Percentiles rank a stretch among this genome's conserved stretches.
phyloP scores from a whole-genome alignment of 177 flowering plant genomes.

The Vitis hybrid region DNA sequence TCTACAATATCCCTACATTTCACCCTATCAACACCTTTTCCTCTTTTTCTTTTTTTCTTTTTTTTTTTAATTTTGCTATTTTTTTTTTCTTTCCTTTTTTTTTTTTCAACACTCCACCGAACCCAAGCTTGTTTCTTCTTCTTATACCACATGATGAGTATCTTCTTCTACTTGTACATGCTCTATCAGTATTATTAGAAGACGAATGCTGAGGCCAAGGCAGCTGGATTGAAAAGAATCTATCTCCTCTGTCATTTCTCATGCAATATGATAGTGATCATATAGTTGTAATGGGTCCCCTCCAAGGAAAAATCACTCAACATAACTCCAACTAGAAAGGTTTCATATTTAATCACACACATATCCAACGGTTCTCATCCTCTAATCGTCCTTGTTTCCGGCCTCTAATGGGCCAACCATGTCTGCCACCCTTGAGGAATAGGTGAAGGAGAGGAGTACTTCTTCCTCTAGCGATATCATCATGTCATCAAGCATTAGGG shows the following conservation, averaged over 20 bases:
- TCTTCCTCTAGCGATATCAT: not conserved
- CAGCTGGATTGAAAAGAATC: slow-evolving; percentile 5
- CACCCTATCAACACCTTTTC: too few relatives aligned
- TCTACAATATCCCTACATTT: too few relatives aligned
- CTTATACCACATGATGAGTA: not conserved
- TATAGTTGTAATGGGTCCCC: slow-evolving; percentile 1
- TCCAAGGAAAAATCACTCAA: not conserved
- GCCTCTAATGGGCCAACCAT: slow-evolving; percentile 1
- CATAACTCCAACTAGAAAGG: slow-evolving; percentile 10
- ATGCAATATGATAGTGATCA: not conserved
- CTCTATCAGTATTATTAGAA: not conserved
- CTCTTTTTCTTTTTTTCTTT: too few relatives aligned
- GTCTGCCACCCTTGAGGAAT: slow-evolving; percentile 1
- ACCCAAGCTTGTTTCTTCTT: not conserved
- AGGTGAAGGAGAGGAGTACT: not conserved
- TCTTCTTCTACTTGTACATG: not conserved
- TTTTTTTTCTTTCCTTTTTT: not conserved
- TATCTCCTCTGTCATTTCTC: slow-evolving; percentile 8
- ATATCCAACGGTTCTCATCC: not conserved
- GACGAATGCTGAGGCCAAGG: slow-evolving; percentile 5
- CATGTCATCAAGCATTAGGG: not conserved
- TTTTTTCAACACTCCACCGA: not conserved
- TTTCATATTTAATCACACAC: slow-evolving; percentile 7
- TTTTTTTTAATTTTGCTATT: too few relatives aligned
- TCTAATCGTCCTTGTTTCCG: too few relatives aligned